Evolutionary conservation across 441 rosid species (phyloP).

Genomic region (Jatropha multifida): DNA sequence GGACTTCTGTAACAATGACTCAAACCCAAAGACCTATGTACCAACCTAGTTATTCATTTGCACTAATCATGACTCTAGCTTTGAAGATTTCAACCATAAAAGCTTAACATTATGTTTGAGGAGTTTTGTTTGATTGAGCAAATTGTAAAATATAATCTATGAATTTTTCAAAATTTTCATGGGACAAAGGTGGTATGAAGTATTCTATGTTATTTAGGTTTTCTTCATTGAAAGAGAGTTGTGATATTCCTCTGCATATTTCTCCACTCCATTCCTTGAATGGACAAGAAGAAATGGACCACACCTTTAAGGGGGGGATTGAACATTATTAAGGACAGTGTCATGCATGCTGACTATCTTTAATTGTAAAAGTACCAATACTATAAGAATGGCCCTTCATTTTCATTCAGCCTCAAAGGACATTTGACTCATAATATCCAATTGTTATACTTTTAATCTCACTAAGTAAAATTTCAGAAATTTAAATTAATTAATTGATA

Average conservation of each 20-base stretch:
- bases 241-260: background rate
- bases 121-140: no score
- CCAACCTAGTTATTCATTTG: background rate
- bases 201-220: background rate
- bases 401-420: no score
- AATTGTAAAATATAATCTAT: no score
- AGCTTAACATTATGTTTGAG: no score
- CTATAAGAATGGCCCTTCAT: no score
- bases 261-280: background rate
- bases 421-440: no score
- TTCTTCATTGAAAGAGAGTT: conserved; percentile 20
- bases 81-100: no score
- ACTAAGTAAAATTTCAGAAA: no score
- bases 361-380: background rate
- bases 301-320: background rate
- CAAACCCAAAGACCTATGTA: background rate
- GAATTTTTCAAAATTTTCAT: no score
- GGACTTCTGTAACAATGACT: conserved; percentile 24
- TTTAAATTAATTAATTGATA: no score
- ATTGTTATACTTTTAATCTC: no score
- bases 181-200: conserved; percentile 15
- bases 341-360: conserved; percentile 10
- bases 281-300: background rate
- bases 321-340: conserved; percentile 6
- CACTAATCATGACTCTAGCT: background rate